Conservation (phyloP, 345 rosid species). For the Theobroma cacao region DNA sequence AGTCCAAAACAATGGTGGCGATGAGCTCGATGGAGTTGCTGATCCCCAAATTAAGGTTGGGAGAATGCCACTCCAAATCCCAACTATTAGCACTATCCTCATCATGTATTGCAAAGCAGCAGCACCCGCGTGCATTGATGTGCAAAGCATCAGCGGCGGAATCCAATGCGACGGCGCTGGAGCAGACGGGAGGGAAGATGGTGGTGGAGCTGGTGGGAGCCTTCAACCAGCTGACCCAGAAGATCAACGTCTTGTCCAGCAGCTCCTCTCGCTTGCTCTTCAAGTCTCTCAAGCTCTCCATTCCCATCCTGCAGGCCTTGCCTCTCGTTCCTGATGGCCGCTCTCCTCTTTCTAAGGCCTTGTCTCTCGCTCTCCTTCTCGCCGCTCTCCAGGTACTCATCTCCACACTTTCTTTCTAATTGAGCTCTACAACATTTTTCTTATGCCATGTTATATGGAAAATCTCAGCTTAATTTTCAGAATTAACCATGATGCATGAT, state of each 20-base stretch:
- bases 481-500: not conserved
- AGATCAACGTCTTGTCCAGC: conserved; percentile 77
- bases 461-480: not conserved
- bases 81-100: not conserved
- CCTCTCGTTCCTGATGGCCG: conserved; percentile 68
- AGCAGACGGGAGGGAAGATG: conserved; percentile 87
- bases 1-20: not conserved
- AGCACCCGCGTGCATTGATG: not conserved
- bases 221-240: conserved; percentile 80
- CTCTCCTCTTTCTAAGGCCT: conserved; percentile 74
- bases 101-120: not conserved
- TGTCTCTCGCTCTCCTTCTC: conserved; percentile 72
- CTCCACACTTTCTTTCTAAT: not conserved
- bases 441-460: not conserved
- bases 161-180: conserved; percentile 34
- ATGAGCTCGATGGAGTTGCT: not conserved
- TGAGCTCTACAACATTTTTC: not conserved
- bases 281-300: conserved; percentile 79
- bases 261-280: conserved; percentile 77
- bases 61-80: not conserved
- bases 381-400: conserved; percentile 81
- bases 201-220: conserved; percentile 97
- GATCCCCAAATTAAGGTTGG: conserved; percentile 2
- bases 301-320: conserved; percentile 67
- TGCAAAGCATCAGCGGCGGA: conserved; percentile 5